These are phyloP conservation scores for Pisolithus tinctorius DNA, from an alignment of 768 basidiomycete species.

Conservation along the genomic window DNA sequence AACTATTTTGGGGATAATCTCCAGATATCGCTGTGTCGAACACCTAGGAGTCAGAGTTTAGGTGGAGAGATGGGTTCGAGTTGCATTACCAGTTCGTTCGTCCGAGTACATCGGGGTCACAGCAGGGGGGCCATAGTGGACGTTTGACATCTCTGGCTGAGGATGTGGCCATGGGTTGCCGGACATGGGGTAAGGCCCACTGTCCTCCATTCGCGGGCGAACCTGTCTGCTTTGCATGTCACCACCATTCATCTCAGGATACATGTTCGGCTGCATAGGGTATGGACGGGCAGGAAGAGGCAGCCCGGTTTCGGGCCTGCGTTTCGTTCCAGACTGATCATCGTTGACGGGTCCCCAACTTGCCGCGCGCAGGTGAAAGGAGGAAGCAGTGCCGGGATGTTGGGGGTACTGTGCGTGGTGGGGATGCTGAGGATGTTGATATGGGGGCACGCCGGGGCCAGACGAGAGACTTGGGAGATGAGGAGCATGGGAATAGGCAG, in stretches of 20 bases:
- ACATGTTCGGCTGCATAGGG: conserved; percentile 27
- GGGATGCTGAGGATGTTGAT: conserved; percentile 24
- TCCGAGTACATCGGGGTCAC: conserved; percentile 48
- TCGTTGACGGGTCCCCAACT: conserved; percentile 43
- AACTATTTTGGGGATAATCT: conserved; percentile 37
- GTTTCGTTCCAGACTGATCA: conserved; percentile 30
- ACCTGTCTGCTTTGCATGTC: conserved; percentile 22
- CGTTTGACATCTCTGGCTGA: conserved; percentile 26
- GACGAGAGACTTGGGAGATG: conserved; percentile 23
- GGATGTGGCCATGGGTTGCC: conserved; percentile 25
- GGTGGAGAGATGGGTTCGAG: conserved; percentile 6
- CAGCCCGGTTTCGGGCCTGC: conserved; percentile 28
- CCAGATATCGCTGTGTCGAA: conserved; percentile 33
- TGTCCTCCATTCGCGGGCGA: conserved; percentile 26
- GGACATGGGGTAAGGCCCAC: conserved; percentile 24
- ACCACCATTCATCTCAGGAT: conserved; percentile 29
- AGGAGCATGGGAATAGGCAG: conserved; percentile 25
- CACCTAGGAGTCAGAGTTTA: conserved; percentile 13
- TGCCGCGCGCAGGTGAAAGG: conserved; percentile 57
- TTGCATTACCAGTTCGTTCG: conserved; percentile 46
- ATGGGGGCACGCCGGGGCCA: conserved; percentile 18
- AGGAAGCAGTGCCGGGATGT: conserved; percentile 22
- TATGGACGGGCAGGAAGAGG: conserved; percentile 28
- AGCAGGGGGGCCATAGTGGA: conserved; percentile 38
- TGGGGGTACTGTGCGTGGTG: conserved; percentile 21